Evolutionary conservation across 805 yeast species (phyloP), one percentile per base, ranked within the genome.

Genomic region (Debaryomyces castellii): DNA sequence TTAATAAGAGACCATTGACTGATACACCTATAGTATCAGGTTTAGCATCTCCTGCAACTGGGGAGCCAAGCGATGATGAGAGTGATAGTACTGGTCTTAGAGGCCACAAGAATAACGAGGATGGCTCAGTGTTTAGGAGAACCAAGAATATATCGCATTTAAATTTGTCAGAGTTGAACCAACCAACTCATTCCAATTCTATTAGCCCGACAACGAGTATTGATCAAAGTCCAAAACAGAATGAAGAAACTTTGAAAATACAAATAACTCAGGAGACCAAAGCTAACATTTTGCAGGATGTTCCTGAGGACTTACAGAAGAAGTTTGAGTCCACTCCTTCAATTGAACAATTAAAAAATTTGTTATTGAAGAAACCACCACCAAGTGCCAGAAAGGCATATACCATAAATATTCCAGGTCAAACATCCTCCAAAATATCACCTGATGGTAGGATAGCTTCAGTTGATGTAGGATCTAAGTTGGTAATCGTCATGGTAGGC

Each of bases 401-500:
- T 6, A 89, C 97, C 0, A 76, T 91, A 39, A 96, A 90, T 60
- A 87, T 92, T 5, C 97, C 97, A 0, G 97, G 97, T 1, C 85
- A 89, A 50, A 90, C 97, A 0, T 79, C 86, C 40, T 83, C 91
- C 1, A 82, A 87, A 49, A 79, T 80, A 2, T 81, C 90, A 0
- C 94, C 96, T 0, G 92, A 88, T 60, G 89, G 89, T 3, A 70
- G 73, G 25, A 80, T 81, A 27, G 81, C 82, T 1, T 71, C 77
- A 20, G 74, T 55, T 53, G 97, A 89, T 58, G 83, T 87, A 4
- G 92, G 89, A 1, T 81, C 90, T 11, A 87, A 89, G 59, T 75
- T 92, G 43, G 96, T 92, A 12, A 89, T 92, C 48, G 95, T 94
- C 16, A 92, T 92, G 98, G 97, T 92, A 12, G 99, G 99, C 0